Percentiles rank a stretch among this genome's conserved stretches.
Evolutionary conservation across 495 filamentous ascomycete genomes (phyloP).

Genomic region (Lepraria neglecta): DNA sequence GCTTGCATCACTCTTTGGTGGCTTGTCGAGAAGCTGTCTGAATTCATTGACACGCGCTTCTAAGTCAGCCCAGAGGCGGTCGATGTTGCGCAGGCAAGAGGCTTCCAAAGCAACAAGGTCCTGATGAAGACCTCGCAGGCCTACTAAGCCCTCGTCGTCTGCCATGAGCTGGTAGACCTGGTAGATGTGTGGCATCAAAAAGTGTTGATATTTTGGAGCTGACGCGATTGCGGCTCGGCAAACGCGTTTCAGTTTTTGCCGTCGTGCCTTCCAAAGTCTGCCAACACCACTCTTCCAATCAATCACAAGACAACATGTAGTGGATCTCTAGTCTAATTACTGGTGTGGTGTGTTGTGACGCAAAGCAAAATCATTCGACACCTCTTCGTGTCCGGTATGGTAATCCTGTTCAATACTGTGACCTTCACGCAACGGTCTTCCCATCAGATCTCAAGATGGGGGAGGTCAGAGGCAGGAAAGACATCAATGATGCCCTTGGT

Average conservation of each 20-base stretch:
- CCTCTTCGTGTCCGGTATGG: not conserved
- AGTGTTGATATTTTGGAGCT: not conserved
- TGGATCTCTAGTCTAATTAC: too few species aligned
- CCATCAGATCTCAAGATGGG: conserved; percentile 20
- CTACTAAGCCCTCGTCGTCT: conserved; percentile 55
- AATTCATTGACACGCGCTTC: conserved; percentile 66
- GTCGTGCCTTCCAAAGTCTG: not conserved
- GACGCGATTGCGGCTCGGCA: conserved; percentile 17
- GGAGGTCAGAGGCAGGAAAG: conserved; percentile 19
- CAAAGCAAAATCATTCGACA: not conserved
- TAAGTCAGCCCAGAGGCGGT: conserved; percentile 59
- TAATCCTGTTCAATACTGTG: not conserved
- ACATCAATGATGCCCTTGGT: conserved; percentile 28
- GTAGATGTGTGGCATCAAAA: not conserved
- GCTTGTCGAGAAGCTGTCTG: conserved; percentile 68
- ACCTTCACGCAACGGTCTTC: conserved; percentile 14
- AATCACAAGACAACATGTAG: too few species aligned
- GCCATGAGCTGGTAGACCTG: conserved; percentile 47
- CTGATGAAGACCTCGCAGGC: conserved; percentile 68
- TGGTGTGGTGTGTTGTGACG: not conserved
- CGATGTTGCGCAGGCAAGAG: conserved; percentile 53
- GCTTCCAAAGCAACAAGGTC: conserved; percentile 66
- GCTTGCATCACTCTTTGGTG: conserved; percentile 61
- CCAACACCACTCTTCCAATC: not conserved
- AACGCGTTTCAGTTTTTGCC: conserved; percentile 7